phyloP scores from a whole-genome alignment of 495 filamentous ascomycete species.

The Parachaetomium inaequale region DNA sequence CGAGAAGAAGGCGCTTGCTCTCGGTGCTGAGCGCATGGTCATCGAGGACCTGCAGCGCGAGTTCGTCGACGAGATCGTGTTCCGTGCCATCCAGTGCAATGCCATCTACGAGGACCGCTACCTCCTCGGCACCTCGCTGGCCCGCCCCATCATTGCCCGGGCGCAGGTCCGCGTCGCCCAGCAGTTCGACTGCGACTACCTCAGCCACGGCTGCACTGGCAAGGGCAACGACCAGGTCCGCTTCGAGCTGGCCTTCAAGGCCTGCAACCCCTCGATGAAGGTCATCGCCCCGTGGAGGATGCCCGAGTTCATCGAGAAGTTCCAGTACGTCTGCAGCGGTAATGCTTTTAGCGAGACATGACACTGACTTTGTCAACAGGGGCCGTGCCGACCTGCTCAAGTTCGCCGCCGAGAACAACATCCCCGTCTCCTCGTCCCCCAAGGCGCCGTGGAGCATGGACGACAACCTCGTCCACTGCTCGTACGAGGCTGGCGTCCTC shows the following conservation, averaged over 20 bases:
- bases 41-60: conserved; percentile 66
- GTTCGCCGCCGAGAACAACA: conserved; percentile 72
- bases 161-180: conserved; percentile 66
- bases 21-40: conserved; percentile 63
- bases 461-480: conserved; percentile 88
- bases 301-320: conserved; percentile 76
- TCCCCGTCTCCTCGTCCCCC: conserved; percentile 77
- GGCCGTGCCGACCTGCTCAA: conserved; percentile 86
- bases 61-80: conserved; percentile 84
- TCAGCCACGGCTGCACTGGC: conserved; percentile 80
- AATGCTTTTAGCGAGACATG: background rate
- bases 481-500: conserved; percentile 80
- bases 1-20: conserved; percentile 62
- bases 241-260: conserved; percentile 53
- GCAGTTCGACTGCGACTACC: conserved; percentile 59
- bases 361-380: conserved; percentile 8
- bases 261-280: conserved; percentile 71
- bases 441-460: conserved; percentile 87
- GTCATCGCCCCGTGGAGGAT: conserved; percentile 88
- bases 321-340: conserved; percentile 39
- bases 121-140: conserved; percentile 74
- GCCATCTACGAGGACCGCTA: conserved; percentile 83
- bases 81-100: conserved; percentile 83
- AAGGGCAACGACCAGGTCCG: conserved; percentile 71
- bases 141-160: conserved; percentile 85